Conservation (phyloP, 495 filamentous ascomycete species). For the Penicillium salamii region DNA sequence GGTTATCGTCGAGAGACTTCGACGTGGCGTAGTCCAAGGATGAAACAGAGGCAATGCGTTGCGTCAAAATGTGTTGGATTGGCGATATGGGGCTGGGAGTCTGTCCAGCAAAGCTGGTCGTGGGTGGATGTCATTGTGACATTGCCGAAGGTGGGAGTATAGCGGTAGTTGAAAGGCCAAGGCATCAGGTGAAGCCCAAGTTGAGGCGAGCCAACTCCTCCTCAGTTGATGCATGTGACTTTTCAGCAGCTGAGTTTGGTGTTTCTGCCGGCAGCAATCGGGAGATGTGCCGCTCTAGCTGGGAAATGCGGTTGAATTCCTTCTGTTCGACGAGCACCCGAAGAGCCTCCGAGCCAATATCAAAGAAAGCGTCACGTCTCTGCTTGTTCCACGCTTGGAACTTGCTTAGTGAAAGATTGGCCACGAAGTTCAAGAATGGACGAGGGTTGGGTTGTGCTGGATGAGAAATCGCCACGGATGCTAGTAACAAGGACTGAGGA, state of each 20-base stretch:
- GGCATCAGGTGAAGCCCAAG: slow-evolving; percentile 27
- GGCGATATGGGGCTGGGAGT: too few relatives aligned
- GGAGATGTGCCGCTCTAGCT: slow-evolving; percentile 32
- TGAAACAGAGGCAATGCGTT: too few relatives aligned
- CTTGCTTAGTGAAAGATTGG: slow-evolving; percentile 9
- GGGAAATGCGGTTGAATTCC: slow-evolving; percentile 25
- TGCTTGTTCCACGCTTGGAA: slow-evolving; percentile 17
- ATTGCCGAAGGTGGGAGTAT: background rate
- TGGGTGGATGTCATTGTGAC: background rate
- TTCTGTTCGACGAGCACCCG: slow-evolving; percentile 33
- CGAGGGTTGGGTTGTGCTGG: slow-evolving; percentile 31
- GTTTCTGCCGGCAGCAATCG: slow-evolving; percentile 25
- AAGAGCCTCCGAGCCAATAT: slow-evolving; percentile 34
- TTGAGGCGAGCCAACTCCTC: slow-evolving; percentile 31
- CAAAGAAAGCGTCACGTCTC: slow-evolving; percentile 26
- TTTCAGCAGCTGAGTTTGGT: slow-evolving; percentile 1
- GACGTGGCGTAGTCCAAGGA: too few relatives aligned
- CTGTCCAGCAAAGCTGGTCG: too few relatives aligned
- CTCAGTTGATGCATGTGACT: slow-evolving; percentile 11
- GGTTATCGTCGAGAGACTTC: too few relatives aligned
- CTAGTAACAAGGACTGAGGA: slow-evolving; percentile 20
- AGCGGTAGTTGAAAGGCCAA: background rate
- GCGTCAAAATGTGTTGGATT: too few relatives aligned
- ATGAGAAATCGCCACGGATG: slow-evolving; percentile 33
- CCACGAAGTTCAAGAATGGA: slow-evolving; percentile 31